Evolutionary conservation across 108 stramenopile species (phyloP).

Genomic region (Thalassiosira profunda): DNA sequence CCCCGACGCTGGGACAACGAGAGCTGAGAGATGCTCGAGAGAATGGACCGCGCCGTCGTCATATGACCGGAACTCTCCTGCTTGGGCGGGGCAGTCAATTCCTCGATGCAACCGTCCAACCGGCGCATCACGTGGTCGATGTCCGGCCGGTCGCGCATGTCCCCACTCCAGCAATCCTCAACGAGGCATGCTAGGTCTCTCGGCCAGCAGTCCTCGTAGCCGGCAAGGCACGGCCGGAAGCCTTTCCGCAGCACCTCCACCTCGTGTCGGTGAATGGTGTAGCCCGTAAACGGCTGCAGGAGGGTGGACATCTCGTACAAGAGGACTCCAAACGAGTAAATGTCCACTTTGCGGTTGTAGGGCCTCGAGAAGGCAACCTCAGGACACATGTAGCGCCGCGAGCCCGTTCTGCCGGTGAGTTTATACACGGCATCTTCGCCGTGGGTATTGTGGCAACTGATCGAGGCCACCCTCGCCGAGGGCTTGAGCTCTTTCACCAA

Average conservation of each 20-base stretch:
- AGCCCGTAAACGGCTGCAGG: constrained; percentile 43
- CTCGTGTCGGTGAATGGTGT: constrained; percentile 16
- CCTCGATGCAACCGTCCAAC: constrained; percentile 12
- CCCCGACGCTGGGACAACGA: no score
- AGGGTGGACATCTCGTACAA: constrained; percentile 71
- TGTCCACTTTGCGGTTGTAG: constrained; percentile 54
- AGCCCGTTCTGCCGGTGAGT: constrained; percentile 70
- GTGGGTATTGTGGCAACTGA: neutral
- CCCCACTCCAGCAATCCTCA: constrained; percentile 20
- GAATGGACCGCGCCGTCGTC: no score
- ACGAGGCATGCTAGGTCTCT: constrained; percentile 14
- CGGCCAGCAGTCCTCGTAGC: constrained; percentile 7
- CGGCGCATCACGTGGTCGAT: constrained; percentile 16
- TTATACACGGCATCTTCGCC: constrained; percentile 51
- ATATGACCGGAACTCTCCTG: no score
- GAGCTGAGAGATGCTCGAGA: no score
- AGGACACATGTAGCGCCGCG: constrained; percentile 73
- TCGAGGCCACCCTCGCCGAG: neutral
- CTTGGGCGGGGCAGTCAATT: constrained; percentile 8
- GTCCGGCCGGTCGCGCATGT: constrained; percentile 20
- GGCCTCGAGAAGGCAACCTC: constrained; percentile 55
- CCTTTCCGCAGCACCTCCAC: constrained; percentile 12
- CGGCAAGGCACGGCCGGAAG: constrained; percentile 9
- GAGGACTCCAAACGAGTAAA: constrained; percentile 71
- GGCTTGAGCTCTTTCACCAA: constrained; percentile 65